phyloP scores from a whole-genome alignment of 2,329 filamentous ascomycete genomes.

The Aspergillus quadricinctus region DNA sequence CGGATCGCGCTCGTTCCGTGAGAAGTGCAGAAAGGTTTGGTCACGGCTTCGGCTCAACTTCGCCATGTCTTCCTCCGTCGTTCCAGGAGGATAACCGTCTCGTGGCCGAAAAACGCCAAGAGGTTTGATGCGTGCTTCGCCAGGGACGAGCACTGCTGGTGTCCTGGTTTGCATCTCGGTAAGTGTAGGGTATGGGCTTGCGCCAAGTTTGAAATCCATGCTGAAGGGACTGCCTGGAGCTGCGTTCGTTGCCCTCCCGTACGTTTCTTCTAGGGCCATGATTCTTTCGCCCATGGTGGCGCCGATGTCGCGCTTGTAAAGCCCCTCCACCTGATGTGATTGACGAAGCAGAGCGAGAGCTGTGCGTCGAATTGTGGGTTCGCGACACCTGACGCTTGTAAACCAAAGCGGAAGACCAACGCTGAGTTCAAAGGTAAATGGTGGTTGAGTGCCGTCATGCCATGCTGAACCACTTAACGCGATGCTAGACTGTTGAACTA shows the following conservation, averaged over 20 bases:
- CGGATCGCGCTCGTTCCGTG: constrained; percentile 17
- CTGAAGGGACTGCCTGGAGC: not conserved
- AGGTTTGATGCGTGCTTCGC: constrained; percentile 22
- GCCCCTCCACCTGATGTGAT: constrained; percentile 25
- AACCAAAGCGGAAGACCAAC: constrained; percentile 29
- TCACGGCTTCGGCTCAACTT: constrained; percentile 16
- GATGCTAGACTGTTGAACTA: constrained; percentile 23
- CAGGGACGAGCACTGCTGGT: constrained; percentile 5
- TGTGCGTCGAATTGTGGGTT: constrained; percentile 25
- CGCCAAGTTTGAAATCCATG: not conserved
- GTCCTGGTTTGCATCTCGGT: not conserved
- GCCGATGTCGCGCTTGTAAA: constrained; percentile 15
- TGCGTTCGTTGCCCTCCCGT: constrained; percentile 5
- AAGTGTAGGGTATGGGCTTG: not conserved
- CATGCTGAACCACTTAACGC: constrained; percentile 14
- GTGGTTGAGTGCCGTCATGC: constrained; percentile 22
- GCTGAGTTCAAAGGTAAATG: constrained; percentile 30
- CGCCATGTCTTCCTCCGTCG: constrained; percentile 13
- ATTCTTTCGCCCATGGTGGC: constrained; percentile 17
- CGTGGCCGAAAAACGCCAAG: constrained; percentile 17
- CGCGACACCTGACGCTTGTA: constrained; percentile 28
- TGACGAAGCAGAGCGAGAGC: constrained; percentile 24
- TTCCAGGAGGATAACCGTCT: constrained; percentile 6
- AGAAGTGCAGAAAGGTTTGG: constrained; percentile 19
- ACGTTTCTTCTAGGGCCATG: constrained; percentile 29